Conservation (phyloP, 225 moss, liverwort and hornwort genomes). For the Marchantia polymorpha region DNA sequence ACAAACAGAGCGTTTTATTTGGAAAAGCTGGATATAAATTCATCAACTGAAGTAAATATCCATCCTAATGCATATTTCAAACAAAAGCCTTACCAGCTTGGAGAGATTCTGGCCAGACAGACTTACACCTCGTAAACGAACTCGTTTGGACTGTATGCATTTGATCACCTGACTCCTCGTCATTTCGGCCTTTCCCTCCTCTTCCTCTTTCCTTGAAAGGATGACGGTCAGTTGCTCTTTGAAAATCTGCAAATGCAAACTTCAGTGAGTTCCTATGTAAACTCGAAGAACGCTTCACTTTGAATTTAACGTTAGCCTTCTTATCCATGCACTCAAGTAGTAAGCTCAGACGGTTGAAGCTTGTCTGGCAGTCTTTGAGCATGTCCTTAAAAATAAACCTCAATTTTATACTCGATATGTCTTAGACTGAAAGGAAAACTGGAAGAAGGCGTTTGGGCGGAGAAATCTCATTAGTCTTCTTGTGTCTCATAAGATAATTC, state of each 20-base stretch:
- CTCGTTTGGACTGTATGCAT: constrained; percentile 74
- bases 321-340: too few species aligned
- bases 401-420: background rate
- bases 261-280: background rate
- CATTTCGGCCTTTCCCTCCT: constrained; percentile 92
- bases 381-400: background rate
- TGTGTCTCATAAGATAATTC: too few species aligned
- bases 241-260: constrained; percentile 45
- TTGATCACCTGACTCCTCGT: constrained; percentile 86
- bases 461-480: too few species aligned
- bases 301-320: background rate
- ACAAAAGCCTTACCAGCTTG: constrained; percentile 53
- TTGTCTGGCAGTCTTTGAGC: background rate
- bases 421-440: background rate
- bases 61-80: too few species aligned
- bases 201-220: constrained; percentile 68
- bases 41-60: too few species aligned
- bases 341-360: background rate
- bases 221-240: constrained; percentile 57
- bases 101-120: constrained; percentile 77
- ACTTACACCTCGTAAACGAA: constrained; percentile 82
- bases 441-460: background rate
- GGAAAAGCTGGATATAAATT: too few species aligned
- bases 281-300: background rate
- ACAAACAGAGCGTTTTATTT: too few species aligned